Percentiles rank a stretch among this genome's conserved stretches.
phyloP scores from a whole-genome alignment of 2,329 filamentous ascomycete species.

The Lasiodiplodia citricola region DNA sequence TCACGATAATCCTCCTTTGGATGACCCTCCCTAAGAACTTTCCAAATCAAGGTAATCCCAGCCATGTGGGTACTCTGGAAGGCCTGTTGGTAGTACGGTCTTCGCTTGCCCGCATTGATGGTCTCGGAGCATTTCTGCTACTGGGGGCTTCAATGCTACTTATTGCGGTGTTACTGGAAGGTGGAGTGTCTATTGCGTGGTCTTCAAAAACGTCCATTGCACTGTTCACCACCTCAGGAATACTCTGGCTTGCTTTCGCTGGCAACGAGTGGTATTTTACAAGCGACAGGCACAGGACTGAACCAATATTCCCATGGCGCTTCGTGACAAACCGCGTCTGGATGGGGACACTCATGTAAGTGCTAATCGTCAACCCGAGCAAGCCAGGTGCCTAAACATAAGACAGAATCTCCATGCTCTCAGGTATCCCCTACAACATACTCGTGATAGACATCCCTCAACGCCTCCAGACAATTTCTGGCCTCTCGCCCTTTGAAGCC shows the following conservation, averaged over 20 bases:
- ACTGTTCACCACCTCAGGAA: slow-evolving; percentile 21
- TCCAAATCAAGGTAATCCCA: slow-evolving; percentile 11
- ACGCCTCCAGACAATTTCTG: slow-evolving; percentile 26
- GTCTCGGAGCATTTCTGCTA: slow-evolving; percentile 16
- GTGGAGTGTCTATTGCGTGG: slow-evolving; percentile 29
- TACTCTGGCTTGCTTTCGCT: slow-evolving; percentile 22
- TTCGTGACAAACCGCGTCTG: slow-evolving; percentile 12
- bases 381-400: background rate
- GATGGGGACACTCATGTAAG: slow-evolving; percentile 28
- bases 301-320: slow-evolving; percentile 26
- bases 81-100: too few species aligned
- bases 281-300: background rate
- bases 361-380: background rate
- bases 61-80: background rate
- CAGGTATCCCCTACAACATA: slow-evolving; percentile 23
- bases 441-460: slow-evolving; percentile 29
- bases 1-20: slow-evolving; percentile 4
- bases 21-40: slow-evolving; percentile 27
- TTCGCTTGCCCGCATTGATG: slow-evolving; percentile 16
- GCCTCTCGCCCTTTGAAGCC: background rate
- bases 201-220: slow-evolving; percentile 4
- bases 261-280: slow-evolving; percentile 13
- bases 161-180: slow-evolving; percentile 23
- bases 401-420: slow-evolving; percentile 26
- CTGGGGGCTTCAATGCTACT: slow-evolving; percentile 25